phyloP scores from a whole-genome alignment of 192 early-diverging fungal species.

The Pilobolus umbonatus region DNA sequence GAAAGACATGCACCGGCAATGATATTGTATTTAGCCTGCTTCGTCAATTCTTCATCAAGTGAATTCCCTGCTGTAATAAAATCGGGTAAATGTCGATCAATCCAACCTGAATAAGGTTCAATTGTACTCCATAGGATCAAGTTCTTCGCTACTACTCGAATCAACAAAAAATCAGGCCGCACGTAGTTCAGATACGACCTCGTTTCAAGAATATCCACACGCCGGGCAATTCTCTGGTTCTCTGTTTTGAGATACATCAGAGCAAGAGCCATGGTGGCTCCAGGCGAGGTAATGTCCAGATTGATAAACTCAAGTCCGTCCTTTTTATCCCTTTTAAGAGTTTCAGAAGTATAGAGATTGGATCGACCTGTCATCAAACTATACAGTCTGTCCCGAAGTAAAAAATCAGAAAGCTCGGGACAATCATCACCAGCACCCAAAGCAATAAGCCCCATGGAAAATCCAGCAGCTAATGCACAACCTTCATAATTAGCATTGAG shows the following conservation, averaged over 20 bases:
- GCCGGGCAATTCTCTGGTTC: slow-evolving; percentile 58
- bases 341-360: not conserved
- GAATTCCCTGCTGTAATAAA: slow-evolving; percentile 41
- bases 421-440: slow-evolving; percentile 59
- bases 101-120: slow-evolving; percentile 58
- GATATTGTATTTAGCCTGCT: slow-evolving; percentile 62
- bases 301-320: slow-evolving; percentile 26
- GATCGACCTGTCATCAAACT: slow-evolving; percentile 38
- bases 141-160: slow-evolving; percentile 61
- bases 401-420: slow-evolving; percentile 48
- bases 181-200: slow-evolving; percentile 57
- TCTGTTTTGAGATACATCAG: slow-evolving; percentile 82
- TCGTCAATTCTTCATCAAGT: slow-evolving; percentile 39
- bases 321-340: not conserved
- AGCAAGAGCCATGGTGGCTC: slow-evolving; percentile 78
- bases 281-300: slow-evolving; percentile 50
- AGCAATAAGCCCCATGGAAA: slow-evolving; percentile 79
- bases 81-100: slow-evolving; percentile 54
- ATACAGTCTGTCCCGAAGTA: slow-evolving; percentile 50
- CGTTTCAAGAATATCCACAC: slow-evolving; percentile 58
- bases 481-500: slow-evolving; percentile 45
- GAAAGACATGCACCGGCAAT: slow-evolving; percentile 63
- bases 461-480: slow-evolving; percentile 74
- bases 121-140: slow-evolving; percentile 65
- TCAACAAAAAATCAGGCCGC: slow-evolving; percentile 66